A percentile compares a stretch with the other conserved stretches of the same genome.
These are phyloP conservation scores for Amanita brunnescens DNA, from an alignment of 768 basidiomycete species.

Conservation along the genomic window DNA sequence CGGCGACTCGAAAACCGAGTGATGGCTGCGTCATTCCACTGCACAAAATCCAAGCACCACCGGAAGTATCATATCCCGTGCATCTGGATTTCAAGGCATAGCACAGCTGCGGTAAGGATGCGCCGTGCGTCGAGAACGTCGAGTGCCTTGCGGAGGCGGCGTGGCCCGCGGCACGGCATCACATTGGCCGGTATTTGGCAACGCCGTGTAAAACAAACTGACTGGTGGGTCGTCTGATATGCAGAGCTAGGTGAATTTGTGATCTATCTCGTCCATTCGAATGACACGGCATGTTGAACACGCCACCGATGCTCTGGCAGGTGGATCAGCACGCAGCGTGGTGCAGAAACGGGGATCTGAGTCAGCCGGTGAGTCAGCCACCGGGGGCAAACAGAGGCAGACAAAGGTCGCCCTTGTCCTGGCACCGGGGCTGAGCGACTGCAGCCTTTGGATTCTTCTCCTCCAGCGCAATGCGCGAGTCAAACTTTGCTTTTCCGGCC, in stretches of 20 bases:
- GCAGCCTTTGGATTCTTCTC: neutral
- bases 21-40: too few species aligned
- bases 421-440: neutral
- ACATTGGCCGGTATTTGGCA: too few species aligned
- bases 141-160: too few species aligned
- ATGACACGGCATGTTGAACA: neutral
- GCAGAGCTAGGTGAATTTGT: too few species aligned
- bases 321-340: neutral
- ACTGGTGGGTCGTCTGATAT: neutral
- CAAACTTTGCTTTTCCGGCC: constrained; percentile 89
- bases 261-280: too few species aligned
- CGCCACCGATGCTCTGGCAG: neutral
- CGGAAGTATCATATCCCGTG: too few species aligned
- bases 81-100: too few species aligned
- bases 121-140: too few species aligned
- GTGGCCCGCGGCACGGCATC: too few species aligned
- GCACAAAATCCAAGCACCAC: too few species aligned
- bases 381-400: constrained; percentile 7
- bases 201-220: neutral
- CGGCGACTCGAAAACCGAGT: too few species aligned
- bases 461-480: constrained; percentile 65
- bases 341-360: neutral
- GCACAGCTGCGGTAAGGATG: too few species aligned
- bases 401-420: constrained; percentile 5
- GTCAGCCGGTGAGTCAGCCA: constrained; percentile 13